These are phyloP conservation scores for Plasmodium fragile DNA, from an alignment of 169 alveolate genomes.

Conservation along the genomic window DNA sequence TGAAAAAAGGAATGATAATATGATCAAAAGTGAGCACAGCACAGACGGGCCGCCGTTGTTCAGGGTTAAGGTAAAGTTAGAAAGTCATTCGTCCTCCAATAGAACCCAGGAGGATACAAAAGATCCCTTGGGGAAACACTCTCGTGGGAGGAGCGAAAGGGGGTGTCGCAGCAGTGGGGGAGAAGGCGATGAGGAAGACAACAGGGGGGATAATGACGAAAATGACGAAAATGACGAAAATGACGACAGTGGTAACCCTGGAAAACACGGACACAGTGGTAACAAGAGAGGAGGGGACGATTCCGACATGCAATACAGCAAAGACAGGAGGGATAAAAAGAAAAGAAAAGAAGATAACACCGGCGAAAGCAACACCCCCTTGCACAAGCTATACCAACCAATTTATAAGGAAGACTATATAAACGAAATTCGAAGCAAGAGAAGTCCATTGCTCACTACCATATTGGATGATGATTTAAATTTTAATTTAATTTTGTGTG, in stretches of 20 bases:
- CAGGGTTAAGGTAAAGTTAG: slow-evolving; percentile 9
- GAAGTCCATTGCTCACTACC: slow-evolving; percentile 35
- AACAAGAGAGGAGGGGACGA: neutral
- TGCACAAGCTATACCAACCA: slow-evolving; percentile 71
- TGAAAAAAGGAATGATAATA: slow-evolving; percentile 5
- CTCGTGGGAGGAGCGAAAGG: slow-evolving; percentile 2
- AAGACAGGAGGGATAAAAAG: neutral
- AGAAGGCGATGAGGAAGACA: slow-evolving; percentile 10
- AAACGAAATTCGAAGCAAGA: slow-evolving; percentile 49
- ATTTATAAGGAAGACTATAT: slow-evolving; percentile 67
- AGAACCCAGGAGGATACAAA: neutral
- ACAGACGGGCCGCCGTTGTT: neutral
- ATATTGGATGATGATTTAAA: slow-evolving; percentile 62
- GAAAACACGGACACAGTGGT: neutral
- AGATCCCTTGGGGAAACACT: neutral
- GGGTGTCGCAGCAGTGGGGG: neutral
- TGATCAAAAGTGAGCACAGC: neutral
- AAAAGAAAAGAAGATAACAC: neutral
- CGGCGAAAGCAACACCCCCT: slow-evolving; percentile 26
- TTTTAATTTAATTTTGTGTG: slow-evolving; percentile 81
- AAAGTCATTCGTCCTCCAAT: neutral
- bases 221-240: neutral
- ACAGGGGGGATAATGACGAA: neutral
- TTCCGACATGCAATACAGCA: neutral
- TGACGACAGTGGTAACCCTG: neutral